phyloP scores from a whole-genome alignment of 2,329 filamentous ascomycete genomes.

The Diaporthe citrichinensis region DNA sequence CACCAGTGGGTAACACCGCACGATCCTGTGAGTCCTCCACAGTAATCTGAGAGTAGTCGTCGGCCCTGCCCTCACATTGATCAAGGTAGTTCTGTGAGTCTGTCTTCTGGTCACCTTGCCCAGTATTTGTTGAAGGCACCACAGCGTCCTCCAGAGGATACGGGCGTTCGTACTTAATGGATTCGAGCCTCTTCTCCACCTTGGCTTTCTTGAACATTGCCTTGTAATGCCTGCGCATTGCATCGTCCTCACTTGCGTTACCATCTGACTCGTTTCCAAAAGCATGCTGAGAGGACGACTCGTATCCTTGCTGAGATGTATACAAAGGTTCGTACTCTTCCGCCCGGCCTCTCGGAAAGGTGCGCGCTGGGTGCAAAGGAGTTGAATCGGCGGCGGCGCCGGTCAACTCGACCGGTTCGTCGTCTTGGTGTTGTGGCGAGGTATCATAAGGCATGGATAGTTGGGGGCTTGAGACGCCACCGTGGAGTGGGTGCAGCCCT shows the following conservation, averaged over 20 bases:
- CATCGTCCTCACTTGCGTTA: constrained; percentile 49
- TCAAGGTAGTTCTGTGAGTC: constrained; percentile 43
- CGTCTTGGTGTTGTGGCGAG: constrained; percentile 31
- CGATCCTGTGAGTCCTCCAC: constrained; percentile 44
- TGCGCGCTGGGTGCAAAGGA: constrained; percentile 6
- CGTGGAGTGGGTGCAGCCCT: constrained; percentile 60
- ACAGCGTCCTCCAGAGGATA: constrained; percentile 54
- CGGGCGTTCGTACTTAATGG: constrained; percentile 54
- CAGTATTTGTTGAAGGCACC: constrained; percentile 52
- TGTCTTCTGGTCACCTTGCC: constrained; percentile 43
- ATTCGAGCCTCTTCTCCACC: constrained; percentile 57
- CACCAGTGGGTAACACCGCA: neutral
- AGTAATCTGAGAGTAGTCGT: constrained; percentile 42
- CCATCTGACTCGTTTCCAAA: constrained; percentile 35
- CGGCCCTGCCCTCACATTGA: constrained; percentile 42
- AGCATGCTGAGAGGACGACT: constrained; percentile 39
- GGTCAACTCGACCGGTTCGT: constrained; percentile 39
- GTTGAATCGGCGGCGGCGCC: neutral
- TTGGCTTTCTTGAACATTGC: constrained; percentile 56
- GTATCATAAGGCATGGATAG: constrained; percentile 40
- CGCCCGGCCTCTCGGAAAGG: constrained; percentile 49
- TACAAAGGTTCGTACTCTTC: constrained; percentile 62
- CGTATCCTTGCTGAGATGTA: constrained; percentile 59
- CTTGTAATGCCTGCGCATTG: constrained; percentile 53
- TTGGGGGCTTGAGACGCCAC: constrained; percentile 58